Base-by-base conservation (phyloP, 192 early-diverging fungal genomes). In the Coemansia sp. region DNA sequence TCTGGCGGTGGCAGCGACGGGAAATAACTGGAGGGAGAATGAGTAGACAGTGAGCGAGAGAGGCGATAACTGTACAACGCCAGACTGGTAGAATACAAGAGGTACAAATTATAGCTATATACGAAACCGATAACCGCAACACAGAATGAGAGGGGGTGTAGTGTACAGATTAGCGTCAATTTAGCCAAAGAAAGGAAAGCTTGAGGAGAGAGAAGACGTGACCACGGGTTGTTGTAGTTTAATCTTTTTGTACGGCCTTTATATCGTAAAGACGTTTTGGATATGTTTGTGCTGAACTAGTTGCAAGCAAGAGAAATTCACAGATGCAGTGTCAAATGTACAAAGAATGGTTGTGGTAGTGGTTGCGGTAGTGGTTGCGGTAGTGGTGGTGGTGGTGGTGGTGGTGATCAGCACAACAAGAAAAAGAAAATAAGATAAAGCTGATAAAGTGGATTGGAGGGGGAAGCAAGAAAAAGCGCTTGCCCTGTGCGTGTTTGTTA, bases 41-140 rank as follows among this genome's bases (percentile, higher is more conserved):
- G 34, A 36, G 34, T 11, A 36, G 45, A 54, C 29, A 44, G 28
- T 33, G 17, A 30, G 28, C 37, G 14, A 40, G 36, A 59, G 31
- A 41, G 5, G 25, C 8, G 20, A 44, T 25, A 44, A 19, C 30
- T n/a, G 42, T 29, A 58, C 34, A 6, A 20, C 28, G 42, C 29
- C 25, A 30, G 52, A 54, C 20, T 22, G 45, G 23, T 60, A 47
- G 28, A 30, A 60, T 30, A 34, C 29, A 60, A 60, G 22, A 45
- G 47, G 57, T 60, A 60, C 58, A 60, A 30, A 60, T 30, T 60
- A 47, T 29, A 48, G 17, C 52, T 54, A n/a, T 36, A 54, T 30
- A 13, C 29, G 15, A 6, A n/a, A 30, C 33, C 25, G 29, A 28
- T 54, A 54, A 19, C 6, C 22, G 23, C 45, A 15, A 23, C 2